Base-by-base conservation (phyloP, 2,329 filamentous ascomycete species). In the Colletotrichum sp. region DNA sequence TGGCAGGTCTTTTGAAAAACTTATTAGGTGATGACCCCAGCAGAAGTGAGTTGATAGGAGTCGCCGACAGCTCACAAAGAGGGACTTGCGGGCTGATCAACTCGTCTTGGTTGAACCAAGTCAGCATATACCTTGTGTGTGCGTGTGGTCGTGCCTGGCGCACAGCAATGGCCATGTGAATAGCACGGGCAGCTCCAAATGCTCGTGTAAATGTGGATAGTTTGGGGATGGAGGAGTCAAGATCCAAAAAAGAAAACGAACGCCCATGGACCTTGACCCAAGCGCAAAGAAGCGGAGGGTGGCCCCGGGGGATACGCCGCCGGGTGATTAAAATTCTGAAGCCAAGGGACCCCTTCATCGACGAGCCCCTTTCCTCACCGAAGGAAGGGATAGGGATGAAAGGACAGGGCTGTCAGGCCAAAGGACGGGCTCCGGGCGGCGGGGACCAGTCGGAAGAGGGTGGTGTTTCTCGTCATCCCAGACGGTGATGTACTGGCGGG, bases 391-490 rank as follows among this genome's bases (percentile, higher is more conserved):
- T 43, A 30, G 55, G 61, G 72, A 25, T n/a, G 27, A 25, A 18
- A 67, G 62, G 22, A 62, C 62, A 64, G 62, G 73, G 70, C 64
- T 67, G 28, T 15, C 43, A 32, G 34, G 15, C 32, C 32, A 32
- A 48, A 64, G 30, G 25, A 34, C 27, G 55, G 61, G 55, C 36
- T 66, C 69, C 69, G 22, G 32, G 64, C 52, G n/a, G 39, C 73
- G 73, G 70, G 73, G 64, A 68, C 56, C 32, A 68, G 36, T 58
- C 73, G 70, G 73, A 75, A 73, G 48, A 65, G 64, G 56, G 67
- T 65, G 70, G 69, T 58, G 52, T 58, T 72, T 73, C 39, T 75
- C 58, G 73, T 60, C 48, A 65, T 70, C 66, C 66, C 48, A 32
- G 52, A 22, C 52, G 60, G 67, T 43, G 28, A 34, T 32, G 30